Evolutionary conservation across 73 alveolate species (phyloP).

Genomic region (Durusdinium trenchii): DNA sequence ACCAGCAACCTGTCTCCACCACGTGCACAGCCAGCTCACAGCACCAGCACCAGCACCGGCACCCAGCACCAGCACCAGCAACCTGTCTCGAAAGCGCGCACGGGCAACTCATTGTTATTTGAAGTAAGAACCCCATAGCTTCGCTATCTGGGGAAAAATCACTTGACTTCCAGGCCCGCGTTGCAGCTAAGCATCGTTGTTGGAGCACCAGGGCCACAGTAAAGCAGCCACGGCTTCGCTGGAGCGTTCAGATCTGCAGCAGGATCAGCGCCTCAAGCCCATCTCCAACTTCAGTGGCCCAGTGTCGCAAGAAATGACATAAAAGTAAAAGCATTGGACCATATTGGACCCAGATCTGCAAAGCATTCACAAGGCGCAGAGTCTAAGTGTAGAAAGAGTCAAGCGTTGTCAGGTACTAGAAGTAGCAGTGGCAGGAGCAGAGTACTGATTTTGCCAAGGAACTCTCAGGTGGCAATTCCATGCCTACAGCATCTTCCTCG

Average conservation of each 20-base stretch:
- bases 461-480: conserved; percentile 40
- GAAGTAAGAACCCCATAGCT: too few relatives aligned
- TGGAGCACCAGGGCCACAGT: conserved; percentile 32
- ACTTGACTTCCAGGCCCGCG: not conserved
- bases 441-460: too few relatives aligned
- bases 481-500: conserved; percentile 31
- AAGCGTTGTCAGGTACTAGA: too few relatives aligned
- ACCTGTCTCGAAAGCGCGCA: too few relatives aligned
- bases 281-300: not conserved
- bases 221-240: conserved; percentile 59
- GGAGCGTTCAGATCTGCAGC: conserved; percentile 57
- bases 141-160: too few relatives aligned
- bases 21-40: too few relatives aligned
- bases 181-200: conserved; percentile 8
- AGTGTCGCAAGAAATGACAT: not conserved
- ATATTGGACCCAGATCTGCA: not conserved
- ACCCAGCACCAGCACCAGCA: too few relatives aligned
- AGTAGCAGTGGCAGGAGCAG: too few relatives aligned
- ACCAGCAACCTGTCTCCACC: too few relatives aligned
- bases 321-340: not conserved
- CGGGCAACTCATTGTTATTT: too few relatives aligned
- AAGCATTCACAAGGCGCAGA: not conserved
- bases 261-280: conserved; percentile 29
- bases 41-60: too few relatives aligned
- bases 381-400: not conserved